Percentiles rank a stretch among this genome's conserved stretches.
These are phyloP conservation scores for Stagonosporopsis vannaccii DNA, from an alignment of 2,329 filamentous ascomycete genomes.

Conservation along the genomic window DNA sequence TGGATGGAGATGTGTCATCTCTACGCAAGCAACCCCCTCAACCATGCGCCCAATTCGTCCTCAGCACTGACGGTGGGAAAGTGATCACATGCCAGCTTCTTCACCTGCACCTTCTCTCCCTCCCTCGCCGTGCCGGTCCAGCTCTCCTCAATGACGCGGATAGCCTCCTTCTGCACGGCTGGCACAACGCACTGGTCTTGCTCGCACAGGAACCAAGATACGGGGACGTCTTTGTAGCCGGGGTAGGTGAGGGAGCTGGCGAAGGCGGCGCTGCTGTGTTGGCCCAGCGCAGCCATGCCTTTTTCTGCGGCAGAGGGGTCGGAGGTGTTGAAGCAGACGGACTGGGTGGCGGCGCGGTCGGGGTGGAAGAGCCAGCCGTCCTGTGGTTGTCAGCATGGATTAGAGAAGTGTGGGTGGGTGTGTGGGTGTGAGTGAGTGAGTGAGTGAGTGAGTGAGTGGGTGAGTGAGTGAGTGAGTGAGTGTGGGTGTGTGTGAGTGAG, in stretches of 20 bases:
- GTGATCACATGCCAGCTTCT: slow-evolving; percentile 47
- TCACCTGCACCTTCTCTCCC: slow-evolving; percentile 45
- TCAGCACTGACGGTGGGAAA: slow-evolving; percentile 32
- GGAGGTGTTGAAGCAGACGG: slow-evolving; percentile 17
- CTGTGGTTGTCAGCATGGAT: too few species aligned
- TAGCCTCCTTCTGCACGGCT: slow-evolving; percentile 37
- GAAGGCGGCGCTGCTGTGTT: slow-evolving; percentile 48
- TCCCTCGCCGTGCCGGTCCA: slow-evolving; percentile 39
- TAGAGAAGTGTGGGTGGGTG: too few species aligned
- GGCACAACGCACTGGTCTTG: slow-evolving; percentile 40
- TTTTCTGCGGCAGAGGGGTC: neutral
- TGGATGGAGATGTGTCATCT: too few species aligned
- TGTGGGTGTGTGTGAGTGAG: too few species aligned
- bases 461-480: too few species aligned
- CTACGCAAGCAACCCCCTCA: slow-evolving; percentile 15
- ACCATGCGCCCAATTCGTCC: slow-evolving; percentile 33
- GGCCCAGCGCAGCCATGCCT: slow-evolving; percentile 2
- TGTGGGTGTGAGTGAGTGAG: too few species aligned
- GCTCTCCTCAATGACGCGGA: slow-evolving; percentile 43
- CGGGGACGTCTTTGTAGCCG: slow-evolving; percentile 50
- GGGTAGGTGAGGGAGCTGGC: slow-evolving; percentile 40
- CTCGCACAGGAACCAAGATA: slow-evolving; percentile 51
- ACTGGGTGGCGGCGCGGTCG: neutral
- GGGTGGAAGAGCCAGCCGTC: slow-evolving; percentile 22
- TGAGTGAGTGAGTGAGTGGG: too few species aligned